phyloP scores from a whole-genome alignment of 148 eudicot species.

The Beta vulgaris region DNA sequence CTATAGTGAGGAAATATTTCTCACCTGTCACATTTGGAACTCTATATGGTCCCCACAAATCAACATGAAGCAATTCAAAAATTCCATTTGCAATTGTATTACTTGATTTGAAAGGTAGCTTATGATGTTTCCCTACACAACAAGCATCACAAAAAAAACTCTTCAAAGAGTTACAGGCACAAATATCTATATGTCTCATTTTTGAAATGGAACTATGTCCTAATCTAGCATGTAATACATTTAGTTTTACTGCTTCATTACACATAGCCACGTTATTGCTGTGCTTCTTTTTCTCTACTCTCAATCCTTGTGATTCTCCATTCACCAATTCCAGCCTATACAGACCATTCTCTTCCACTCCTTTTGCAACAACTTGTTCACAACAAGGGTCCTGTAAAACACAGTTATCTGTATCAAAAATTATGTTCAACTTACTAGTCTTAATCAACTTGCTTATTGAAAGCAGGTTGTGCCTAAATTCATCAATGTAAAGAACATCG shows the following conservation, averaged over 20 bases:
- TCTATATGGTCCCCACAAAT: slow-evolving; percentile 10
- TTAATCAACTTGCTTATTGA: background rate
- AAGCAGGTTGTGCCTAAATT: background rate
- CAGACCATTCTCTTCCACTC: background rate
- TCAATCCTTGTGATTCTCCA: background rate
- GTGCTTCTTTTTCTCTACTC: too few relatives aligned
- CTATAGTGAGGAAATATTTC: background rate
- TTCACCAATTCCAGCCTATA: background rate
- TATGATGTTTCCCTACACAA: background rate
- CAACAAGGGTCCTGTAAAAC: background rate
- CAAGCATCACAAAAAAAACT: background rate
- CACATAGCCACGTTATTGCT: background rate
- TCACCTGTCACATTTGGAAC: background rate
- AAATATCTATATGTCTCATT: background rate
- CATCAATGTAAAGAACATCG: background rate
- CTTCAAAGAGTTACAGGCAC: background rate
- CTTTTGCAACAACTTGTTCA: background rate
- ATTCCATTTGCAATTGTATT: background rate
- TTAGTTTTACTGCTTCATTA: too few relatives aligned
- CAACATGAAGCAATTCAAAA: slow-evolving; percentile 4
- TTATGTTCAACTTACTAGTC: background rate
- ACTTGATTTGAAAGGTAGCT: background rate
- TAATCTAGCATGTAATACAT: slow-evolving; percentile 1
- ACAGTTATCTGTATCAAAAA: background rate
- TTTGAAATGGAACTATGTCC: background rate